Evolutionary conservation across 306 rosid species (phyloP), one percentile per base, ranked within the genome.

Genomic region (Oxytropis ochrocephala): DNA sequence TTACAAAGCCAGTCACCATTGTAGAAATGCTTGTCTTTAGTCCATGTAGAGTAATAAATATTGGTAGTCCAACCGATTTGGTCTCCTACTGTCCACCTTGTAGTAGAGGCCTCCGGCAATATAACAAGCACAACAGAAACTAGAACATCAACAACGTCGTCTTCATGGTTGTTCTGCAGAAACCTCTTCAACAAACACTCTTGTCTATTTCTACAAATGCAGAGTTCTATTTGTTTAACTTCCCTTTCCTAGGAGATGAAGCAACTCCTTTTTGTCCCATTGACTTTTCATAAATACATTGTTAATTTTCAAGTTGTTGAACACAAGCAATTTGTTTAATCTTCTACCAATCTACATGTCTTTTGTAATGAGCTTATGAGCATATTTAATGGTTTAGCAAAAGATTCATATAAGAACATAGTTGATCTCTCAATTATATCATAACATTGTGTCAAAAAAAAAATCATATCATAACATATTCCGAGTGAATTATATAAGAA

Each of bases 1-100:
- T 84, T 84, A 91, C 90, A 86, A 61, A 91, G 86, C 95, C 92
- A 91, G 53, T 90, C 95, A 19, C 85, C 88, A 66, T 81, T 82
- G 84, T 88, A 88, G 89, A 91, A 91, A 67, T 91, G 86, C 58
- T 60, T 81, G 54, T 12, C 88, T 61, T 66, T 65, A 36, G 89
- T 87, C 92, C 96, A 88, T 6, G 75, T 56, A 13, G 91, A 82
- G 76, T 84, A 88, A 81, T 88, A 88, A 1, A 86, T 67, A 81
- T 80, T 81, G 60, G 82, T 41, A 19, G 30, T 67, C 92, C 95
- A 88, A 12, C 95, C 96, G 87, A 58, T 67, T 48, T 75, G 86
- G 12, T 38, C 80, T 35, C 95, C 91, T 5, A 85, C 95, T 0
- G 3, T 82, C 78, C 64, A 86, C 58, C 87, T 67, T n/a, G 72